Evolutionary conservation across 1,284 basidiomycete species (phyloP), one percentile per base, ranked within the genome.

Genomic region (Pyrrhoderma noxium): DNA sequence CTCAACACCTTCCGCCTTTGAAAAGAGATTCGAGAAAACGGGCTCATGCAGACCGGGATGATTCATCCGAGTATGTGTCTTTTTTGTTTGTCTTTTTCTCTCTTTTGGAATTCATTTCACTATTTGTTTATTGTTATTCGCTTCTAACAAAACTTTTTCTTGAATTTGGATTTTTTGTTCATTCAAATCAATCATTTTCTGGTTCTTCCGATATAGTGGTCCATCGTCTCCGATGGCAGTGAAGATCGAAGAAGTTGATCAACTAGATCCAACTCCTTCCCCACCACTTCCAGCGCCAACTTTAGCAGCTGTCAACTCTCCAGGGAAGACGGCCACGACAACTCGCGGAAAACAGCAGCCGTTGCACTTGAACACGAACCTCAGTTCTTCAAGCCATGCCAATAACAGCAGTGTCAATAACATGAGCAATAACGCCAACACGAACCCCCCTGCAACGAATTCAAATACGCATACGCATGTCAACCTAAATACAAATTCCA

Each of bases 181-280:
- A 25, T 21, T 14, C 23, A 21, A 51, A 41, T 43, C 16, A 34
- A 13, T 34, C 5, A 5, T 31, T 11, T 31, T 31, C 19, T 43
- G 25, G 13, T 25, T n/a, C 39, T 36, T 47, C 11, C 16, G 8
- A 13, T 1, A n/a, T 38, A 16, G 22, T 14, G 50, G 47, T 25
- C 42, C 53, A 25, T 31, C 48, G 14, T 51, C 47, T 35, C 53
- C 48, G 1, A 35, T 36, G 16, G 35, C 38, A 19, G 46, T 55
- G 2, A 55, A 55, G 45, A 25, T 42, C 38, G 53, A 55, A 42
- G 49, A 51, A 21, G 38, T 47, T 23, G 53, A 51, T 25, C 49
- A 55, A 27, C 45, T 51, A 44, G 49, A 55, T 34, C 53, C 49
- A 8, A 43, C 48, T 8, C 53, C 42, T 14, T 31, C 27, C 5